A percentile compares a stretch with the other conserved stretches of the same genome.
phyloP scores from a whole-genome alignment of 129 eudicot genomes.

The Mikania micrantha region DNA sequence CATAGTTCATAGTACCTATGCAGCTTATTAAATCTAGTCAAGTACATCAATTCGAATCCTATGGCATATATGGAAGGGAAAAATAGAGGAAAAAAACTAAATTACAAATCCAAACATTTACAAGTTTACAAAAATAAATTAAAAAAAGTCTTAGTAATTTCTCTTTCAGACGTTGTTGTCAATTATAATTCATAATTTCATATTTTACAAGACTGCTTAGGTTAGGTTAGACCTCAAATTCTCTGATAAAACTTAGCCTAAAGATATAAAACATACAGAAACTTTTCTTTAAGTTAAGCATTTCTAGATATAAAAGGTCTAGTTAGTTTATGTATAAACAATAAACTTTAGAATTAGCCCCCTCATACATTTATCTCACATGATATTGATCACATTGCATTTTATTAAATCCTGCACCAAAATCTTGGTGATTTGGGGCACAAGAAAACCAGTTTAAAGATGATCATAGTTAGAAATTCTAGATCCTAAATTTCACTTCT shows the following conservation, averaged over 20 bases:
- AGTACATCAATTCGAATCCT: neutral
- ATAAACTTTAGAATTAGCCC: neutral
- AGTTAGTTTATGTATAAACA: neutral
- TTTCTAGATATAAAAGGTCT: neutral
- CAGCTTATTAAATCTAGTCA: neutral
- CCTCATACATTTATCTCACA: neutral
- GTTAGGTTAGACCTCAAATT: neutral
- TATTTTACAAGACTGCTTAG: neutral
- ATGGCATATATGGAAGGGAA: neutral
- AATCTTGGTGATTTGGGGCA: neutral
- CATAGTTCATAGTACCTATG: neutral
- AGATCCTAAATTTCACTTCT: neutral
- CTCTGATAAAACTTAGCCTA: neutral
- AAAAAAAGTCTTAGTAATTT: no score
- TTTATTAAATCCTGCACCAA: neutral
- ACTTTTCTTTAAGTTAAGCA: neutral
- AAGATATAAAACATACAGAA: neutral
- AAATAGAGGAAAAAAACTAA: neutral
- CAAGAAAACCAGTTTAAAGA: neutral
- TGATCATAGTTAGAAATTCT: neutral
- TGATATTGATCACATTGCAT: neutral
- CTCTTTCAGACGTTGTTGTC: neutral
- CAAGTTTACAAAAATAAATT: no score
- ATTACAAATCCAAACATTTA: neutral
- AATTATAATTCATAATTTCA: no score